These are phyloP conservation scores for Emericellopsis atlantica DNA, from an alignment of 2,329 filamentous ascomycete genomes.

Conservation along the genomic window DNA sequence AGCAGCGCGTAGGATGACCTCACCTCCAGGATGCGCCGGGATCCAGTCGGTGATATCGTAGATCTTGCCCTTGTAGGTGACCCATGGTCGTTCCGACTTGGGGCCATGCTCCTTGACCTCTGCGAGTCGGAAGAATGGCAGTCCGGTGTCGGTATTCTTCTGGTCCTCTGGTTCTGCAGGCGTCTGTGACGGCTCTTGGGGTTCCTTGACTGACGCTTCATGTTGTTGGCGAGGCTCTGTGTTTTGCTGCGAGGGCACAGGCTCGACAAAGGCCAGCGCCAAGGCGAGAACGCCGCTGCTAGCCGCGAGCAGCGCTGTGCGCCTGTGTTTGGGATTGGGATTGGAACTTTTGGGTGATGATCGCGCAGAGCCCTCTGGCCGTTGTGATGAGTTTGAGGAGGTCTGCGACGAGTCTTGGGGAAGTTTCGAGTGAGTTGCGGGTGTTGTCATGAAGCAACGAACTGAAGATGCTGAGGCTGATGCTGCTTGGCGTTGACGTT, in stretches of 20 bases:
- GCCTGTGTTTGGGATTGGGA: too few species aligned
- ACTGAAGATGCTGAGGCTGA: too few species aligned
- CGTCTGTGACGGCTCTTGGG: too few species aligned
- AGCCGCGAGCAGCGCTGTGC: neutral
- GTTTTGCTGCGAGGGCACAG: neutral
- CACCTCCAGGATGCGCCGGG: slow-evolving; percentile 32
- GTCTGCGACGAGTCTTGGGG: neutral
- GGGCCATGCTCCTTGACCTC: slow-evolving; percentile 21
- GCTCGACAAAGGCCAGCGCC: neutral
- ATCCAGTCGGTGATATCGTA: slow-evolving; percentile 42
- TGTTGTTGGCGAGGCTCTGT: too few species aligned
- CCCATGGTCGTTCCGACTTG: slow-evolving; percentile 29
- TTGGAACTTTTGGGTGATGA: too few species aligned
- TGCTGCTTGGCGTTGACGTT: too few species aligned
- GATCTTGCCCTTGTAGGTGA: slow-evolving; percentile 28
- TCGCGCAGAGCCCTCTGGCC: neutral
- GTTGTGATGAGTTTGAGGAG: neutral
- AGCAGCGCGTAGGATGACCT: slow-evolving; percentile 34
- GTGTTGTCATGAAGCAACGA: too few species aligned
- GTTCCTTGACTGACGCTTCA: too few species aligned
- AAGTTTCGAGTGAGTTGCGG: neutral
- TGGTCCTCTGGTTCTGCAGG: neutral
- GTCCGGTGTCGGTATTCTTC: neutral
- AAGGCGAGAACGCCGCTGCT: neutral
- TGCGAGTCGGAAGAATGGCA: slow-evolving; percentile 12